A percentile compares a stretch with the other conserved stretches of the same genome.
phyloP scores from a whole-genome alignment of 495 filamentous ascomycete genomes.

The Xylaria acuta region DNA sequence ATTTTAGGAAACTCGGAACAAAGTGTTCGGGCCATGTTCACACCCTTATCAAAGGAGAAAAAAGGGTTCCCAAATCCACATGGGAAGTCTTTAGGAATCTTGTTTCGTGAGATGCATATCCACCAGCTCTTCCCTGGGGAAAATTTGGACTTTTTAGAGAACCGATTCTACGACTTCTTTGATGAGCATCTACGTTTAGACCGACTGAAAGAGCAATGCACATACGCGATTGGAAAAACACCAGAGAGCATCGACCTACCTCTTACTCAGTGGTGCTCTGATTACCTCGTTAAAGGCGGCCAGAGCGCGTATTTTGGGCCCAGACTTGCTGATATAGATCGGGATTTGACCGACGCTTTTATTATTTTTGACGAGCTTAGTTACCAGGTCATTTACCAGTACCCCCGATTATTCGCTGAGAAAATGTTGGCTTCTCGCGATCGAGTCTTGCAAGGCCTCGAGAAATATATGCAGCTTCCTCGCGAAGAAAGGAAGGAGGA shows the following conservation, averaged over 20 bases:
- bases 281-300: constrained; percentile 31
- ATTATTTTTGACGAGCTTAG: constrained; percentile 35
- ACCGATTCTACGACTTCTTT: constrained; percentile 16
- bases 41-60: constrained; percentile 17
- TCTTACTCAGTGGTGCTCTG: constrained; percentile 29
- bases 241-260: constrained; percentile 24
- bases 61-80: constrained; percentile 33
- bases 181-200: constrained; percentile 16
- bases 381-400: constrained; percentile 37
- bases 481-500: constrained; percentile 21
- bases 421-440: constrained; percentile 26
- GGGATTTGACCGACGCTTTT: constrained; percentile 26
- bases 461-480: constrained; percentile 33
- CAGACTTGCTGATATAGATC: constrained; percentile 30
- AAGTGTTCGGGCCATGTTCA: constrained; percentile 26
- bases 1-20: constrained; percentile 22
- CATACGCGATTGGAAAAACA: not conserved
- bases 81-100: constrained; percentile 21
- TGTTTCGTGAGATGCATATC: constrained; percentile 31
- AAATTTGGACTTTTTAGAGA: constrained; percentile 19
- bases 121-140: constrained; percentile 35
- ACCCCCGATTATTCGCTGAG: constrained; percentile 26
- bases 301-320: constrained; percentile 36
- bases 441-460: constrained; percentile 26
- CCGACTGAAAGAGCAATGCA: not conserved